Percentiles rank a stretch among this genome's conserved stretches.
Evolutionary conservation across 148 eudicot genomes (phyloP).

Genomic region (Nyssa sinensis): DNA sequence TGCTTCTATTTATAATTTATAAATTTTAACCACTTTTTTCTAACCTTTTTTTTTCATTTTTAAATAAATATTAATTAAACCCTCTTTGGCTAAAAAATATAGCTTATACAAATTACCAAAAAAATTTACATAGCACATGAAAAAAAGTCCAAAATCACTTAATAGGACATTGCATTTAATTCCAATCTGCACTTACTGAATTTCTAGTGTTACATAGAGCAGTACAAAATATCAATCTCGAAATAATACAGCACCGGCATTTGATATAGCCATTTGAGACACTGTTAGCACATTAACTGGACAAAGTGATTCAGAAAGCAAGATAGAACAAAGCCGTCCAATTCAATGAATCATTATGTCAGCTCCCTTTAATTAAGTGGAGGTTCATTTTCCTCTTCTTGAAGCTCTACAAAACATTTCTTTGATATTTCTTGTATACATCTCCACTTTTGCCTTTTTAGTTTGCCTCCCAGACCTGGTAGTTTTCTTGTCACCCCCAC

Average conservation of each 20-base stretch:
- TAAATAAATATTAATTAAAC: no score
- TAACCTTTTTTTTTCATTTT: no score
- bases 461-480: conserved; percentile 48
- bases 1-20: no score
- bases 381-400: conserved; percentile 41
- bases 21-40: no score
- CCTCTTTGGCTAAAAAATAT: no score
- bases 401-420: conserved; percentile 89
- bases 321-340: background rate
- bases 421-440: conserved; percentile 67
- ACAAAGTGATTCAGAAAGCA: background rate
- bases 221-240: background rate
- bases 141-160: no score
- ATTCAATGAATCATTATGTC: background rate
- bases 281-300: background rate
- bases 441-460: conserved; percentile 80
- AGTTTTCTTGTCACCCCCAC: conserved; percentile 48
- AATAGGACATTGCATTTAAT: no score
- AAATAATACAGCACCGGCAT: background rate
- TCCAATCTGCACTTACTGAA: no score
- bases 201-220: background rate
- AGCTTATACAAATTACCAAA: no score
- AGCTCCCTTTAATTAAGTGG: background rate
- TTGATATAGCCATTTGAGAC: background rate
- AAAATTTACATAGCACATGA: no score